Percentiles rank a stretch among this genome's conserved stretches.
phyloP scores from a whole-genome alignment of 192 early-diverging fungal species.

The Haplosporangium gracile region DNA sequence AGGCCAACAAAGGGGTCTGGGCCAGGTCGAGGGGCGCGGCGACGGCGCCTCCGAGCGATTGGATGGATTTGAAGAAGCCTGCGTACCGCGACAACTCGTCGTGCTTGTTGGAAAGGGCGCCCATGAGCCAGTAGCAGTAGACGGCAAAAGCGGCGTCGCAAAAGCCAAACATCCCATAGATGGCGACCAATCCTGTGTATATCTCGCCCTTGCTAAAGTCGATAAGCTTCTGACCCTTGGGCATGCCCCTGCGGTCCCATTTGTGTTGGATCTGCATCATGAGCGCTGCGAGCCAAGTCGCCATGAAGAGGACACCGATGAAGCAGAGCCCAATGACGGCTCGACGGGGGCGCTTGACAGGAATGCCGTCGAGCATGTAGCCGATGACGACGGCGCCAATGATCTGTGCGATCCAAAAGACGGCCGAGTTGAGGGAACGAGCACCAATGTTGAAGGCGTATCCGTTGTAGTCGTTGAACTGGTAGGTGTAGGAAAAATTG shows the following conservation, averaged over 20 bases:
- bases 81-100: slow-evolving; percentile 78
- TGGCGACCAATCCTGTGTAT: slow-evolving; percentile 13
- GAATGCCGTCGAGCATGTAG: slow-evolving; percentile 68
- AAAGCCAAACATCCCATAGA: slow-evolving; percentile 39
- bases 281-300: slow-evolving; percentile 71
- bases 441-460: slow-evolving; percentile 74
- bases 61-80: slow-evolving; percentile 92
- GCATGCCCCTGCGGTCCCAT: slow-evolving; percentile 1
- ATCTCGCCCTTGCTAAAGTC: slow-evolving; percentile 9
- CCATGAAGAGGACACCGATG: slow-evolving; percentile 63
- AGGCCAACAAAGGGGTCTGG: slow-evolving; percentile 25
- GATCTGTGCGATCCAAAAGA: slow-evolving; percentile 85
- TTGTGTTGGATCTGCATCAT: slow-evolving; percentile 68
- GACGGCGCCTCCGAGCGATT: slow-evolving; percentile 80
- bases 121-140: slow-evolving; percentile 86
- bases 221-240: background rate
- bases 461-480: slow-evolving; percentile 69
- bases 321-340: slow-evolving; percentile 69
- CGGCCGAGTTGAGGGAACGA: slow-evolving; percentile 74
- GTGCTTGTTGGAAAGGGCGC: slow-evolving; percentile 87
- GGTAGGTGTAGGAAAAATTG: slow-evolving; percentile 86
- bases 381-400: slow-evolving; percentile 73
- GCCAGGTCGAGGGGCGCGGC: slow-evolving; percentile 75
- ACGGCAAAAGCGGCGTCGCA: slow-evolving; percentile 38
- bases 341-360: slow-evolving; percentile 67